These are phyloP conservation scores for Naganishia albida DNA, from an alignment of 1,284 basidiomycete genomes.

Conservation along the genomic window DNA sequence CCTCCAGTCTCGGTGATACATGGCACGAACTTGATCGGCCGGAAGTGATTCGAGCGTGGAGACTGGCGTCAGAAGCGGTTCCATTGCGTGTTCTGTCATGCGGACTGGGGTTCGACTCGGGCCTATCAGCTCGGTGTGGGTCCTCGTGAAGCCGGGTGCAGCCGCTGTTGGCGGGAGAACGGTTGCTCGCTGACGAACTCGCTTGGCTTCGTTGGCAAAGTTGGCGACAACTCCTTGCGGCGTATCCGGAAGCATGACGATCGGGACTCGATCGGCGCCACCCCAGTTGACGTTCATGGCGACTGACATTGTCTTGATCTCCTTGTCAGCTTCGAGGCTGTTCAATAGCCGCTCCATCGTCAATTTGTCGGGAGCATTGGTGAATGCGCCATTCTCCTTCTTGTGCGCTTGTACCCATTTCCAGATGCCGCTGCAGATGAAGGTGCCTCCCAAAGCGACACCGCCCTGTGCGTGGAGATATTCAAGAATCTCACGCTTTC, in stretches of 20 bases:
- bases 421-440: conserved; percentile 6
- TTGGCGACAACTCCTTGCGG: not conserved
- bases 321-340: conserved; percentile 14
- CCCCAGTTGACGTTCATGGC: conserved; percentile 20
- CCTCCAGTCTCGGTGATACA: conserved; percentile 31
- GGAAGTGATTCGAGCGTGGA: conserved; percentile 26
- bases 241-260: conserved; percentile 6
- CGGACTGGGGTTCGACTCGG: conserved; percentile 4
- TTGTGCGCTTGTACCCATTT: conserved; percentile 13
- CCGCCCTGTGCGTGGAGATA: conserved; percentile 19
- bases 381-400: conserved; percentile 7
- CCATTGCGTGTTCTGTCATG: conserved; percentile 7
- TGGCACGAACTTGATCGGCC: conserved; percentile 13
- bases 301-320: conserved; percentile 7
- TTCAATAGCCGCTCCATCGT: conserved; percentile 17
- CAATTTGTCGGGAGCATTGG: conserved; percentile 2
- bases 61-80: conserved; percentile 9
- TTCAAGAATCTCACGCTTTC: conserved; percentile 26
- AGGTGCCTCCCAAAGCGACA: conserved; percentile 4
- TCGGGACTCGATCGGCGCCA: not conserved
- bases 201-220: conserved; percentile 14
- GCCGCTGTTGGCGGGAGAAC: not conserved
- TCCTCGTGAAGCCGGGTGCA: conserved; percentile 18
- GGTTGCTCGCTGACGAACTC: conserved; percentile 12
- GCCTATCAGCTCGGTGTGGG: not conserved